Conservation (phyloP, 768 basidiomycete species). For the Rhodosporidiobolus odoratus region DNA sequence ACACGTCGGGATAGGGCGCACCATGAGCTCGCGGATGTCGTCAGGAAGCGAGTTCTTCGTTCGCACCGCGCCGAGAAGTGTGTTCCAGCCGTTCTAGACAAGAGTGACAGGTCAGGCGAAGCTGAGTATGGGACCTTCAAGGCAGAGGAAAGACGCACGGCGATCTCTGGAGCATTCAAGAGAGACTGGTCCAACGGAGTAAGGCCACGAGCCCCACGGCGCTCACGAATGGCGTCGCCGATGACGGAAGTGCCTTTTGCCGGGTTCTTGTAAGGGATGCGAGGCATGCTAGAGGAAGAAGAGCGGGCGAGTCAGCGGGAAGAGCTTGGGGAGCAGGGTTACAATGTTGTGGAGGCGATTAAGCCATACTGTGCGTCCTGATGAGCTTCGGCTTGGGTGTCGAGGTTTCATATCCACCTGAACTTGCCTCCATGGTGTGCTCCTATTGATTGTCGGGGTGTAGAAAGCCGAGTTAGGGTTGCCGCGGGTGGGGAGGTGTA, state of each 20-base stretch:
- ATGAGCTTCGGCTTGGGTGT: too few relatives aligned
- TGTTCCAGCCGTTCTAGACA: conserved; percentile 44
- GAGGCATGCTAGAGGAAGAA: conserved; percentile 34
- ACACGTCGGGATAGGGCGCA: conserved; percentile 11
- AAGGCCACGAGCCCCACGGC: conserved; percentile 43
- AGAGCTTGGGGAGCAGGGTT: too few relatives aligned
- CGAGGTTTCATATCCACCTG: too few relatives aligned
- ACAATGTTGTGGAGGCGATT: background rate
- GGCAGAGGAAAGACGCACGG: conserved; percentile 22
- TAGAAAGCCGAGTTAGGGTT: too few relatives aligned
- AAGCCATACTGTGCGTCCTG: too few relatives aligned
- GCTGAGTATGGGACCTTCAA: background rate
- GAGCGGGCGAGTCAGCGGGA: background rate
- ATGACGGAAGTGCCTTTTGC: conserved; percentile 38
- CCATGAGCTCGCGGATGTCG: conserved; percentile 46
- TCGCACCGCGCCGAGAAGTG: conserved; percentile 43
- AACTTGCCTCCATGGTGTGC: too few relatives aligned
- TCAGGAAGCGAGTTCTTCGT: conserved; percentile 43
- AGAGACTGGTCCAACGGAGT: conserved; percentile 45
- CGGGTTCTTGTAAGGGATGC: conserved; percentile 42
- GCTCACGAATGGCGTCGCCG: conserved; percentile 44
- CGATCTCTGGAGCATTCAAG: conserved; percentile 45
- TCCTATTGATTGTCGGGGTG: too few relatives aligned
- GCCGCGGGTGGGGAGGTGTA: too few relatives aligned
- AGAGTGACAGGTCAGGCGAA: background rate